Conservation (phyloP, 2,329 filamentous ascomycete genomes). For the Monilinia laxa region DNA sequence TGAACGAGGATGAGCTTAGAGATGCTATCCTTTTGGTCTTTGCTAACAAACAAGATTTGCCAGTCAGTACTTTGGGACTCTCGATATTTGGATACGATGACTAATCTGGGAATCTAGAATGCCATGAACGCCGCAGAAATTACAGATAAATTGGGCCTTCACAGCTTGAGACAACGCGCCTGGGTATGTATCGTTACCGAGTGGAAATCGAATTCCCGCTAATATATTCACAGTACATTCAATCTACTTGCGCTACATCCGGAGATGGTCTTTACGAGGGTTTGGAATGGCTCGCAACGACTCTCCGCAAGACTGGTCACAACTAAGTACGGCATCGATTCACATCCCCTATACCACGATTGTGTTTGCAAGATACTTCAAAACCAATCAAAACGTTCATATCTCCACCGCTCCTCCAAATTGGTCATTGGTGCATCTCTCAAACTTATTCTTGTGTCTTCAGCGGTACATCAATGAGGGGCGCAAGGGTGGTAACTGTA, state of each 20-base stretch:
- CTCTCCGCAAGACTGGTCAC: slow-evolving; percentile 73
- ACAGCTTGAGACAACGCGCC: slow-evolving; percentile 96
- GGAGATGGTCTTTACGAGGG: slow-evolving; percentile 99
- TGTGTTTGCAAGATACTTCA: slow-evolving; percentile 34
- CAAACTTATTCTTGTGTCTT: slow-evolving; percentile 40
- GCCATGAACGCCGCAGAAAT: slow-evolving; percentile 99
- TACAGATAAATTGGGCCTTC: slow-evolving; percentile 99
- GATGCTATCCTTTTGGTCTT: slow-evolving; percentile 97
- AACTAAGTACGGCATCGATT: slow-evolving; percentile 49
- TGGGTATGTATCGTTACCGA: slow-evolving; percentile 71
- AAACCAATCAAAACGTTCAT: slow-evolving; percentile 39
- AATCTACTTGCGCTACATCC: slow-evolving; percentile 98
- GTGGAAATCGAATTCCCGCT: slow-evolving; percentile 21
- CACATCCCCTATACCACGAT: slow-evolving; percentile 26
- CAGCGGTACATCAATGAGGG: slow-evolving; percentile 40
- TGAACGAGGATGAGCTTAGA: slow-evolving; percentile 98
- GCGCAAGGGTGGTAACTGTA: slow-evolving; percentile 42
- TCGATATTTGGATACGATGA: slow-evolving; percentile 12
- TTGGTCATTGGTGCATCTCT: slow-evolving; percentile 38
- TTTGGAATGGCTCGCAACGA: slow-evolving; percentile 88
- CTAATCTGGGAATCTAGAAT: slow-evolving; percentile 58
- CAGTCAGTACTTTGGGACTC: slow-evolving; percentile 59
- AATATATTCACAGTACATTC: slow-evolving; percentile 72
- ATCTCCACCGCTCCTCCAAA: slow-evolving; percentile 37
- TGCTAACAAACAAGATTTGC: slow-evolving; percentile 99